Conservation (phyloP, 1,284 basidiomycete genomes). For the Microbotryum lychnidis-dioicae region DNA sequence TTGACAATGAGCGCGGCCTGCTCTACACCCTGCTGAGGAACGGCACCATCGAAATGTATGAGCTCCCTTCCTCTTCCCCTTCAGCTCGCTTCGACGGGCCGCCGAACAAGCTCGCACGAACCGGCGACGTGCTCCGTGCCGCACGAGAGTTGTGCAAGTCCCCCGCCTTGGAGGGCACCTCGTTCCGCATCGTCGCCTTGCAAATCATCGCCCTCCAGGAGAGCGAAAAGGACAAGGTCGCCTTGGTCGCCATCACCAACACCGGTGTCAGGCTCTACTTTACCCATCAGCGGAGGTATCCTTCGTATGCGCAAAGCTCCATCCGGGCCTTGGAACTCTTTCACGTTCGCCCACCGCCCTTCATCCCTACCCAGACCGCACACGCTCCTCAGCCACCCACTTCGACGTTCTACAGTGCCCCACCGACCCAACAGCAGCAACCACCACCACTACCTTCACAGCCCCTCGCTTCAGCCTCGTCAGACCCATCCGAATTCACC, state of each 20-base stretch:
- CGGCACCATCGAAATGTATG: constrained; percentile 56
- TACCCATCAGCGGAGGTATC: constrained; percentile 43
- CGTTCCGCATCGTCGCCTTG: constrained; percentile 39
- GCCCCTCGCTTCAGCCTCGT: constrained; percentile 9
- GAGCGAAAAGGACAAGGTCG: constrained; percentile 49
- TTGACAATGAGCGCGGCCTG: constrained; percentile 57
- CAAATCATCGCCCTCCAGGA: constrained; percentile 40
- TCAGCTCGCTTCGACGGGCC: constrained; percentile 18
- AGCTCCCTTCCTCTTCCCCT: constrained; percentile 14
- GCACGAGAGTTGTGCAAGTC: constrained; percentile 5
- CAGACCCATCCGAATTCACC: constrained; percentile 17
- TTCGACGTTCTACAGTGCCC: background rate
- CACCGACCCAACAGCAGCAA: constrained; percentile 9
- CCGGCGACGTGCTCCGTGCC: constrained; percentile 18
- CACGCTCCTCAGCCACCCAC: constrained; percentile 10
- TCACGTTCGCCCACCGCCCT: constrained; percentile 70
- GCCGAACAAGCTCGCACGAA: constrained; percentile 14
- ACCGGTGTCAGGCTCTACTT: constrained; percentile 64
- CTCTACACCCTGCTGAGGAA: constrained; percentile 66
- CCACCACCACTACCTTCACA: constrained; percentile 7
- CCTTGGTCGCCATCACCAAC: constrained; percentile 64
- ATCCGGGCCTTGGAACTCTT: constrained; percentile 51
- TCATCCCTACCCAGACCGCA: constrained; percentile 48
- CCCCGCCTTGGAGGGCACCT: background rate
- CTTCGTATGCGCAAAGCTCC: constrained; percentile 27